These are phyloP conservation scores for Basidioascus undulatus DNA, from an alignment of 768 basidiomycete genomes.

Conservation along the genomic window DNA sequence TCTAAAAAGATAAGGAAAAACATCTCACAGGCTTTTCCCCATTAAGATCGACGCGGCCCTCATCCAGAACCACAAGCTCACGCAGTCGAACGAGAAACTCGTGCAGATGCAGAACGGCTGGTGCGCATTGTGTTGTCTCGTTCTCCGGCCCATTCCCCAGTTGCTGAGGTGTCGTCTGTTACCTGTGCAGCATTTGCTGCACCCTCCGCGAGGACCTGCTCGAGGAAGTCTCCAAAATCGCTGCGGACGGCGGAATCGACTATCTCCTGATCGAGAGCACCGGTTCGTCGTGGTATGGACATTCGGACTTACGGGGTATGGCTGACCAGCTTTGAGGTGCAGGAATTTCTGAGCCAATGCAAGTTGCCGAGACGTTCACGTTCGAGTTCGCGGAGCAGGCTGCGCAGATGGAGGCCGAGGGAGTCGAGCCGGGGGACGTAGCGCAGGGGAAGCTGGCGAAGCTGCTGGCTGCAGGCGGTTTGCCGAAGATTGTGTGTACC, in stretches of 20 bases:
- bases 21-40: neutral
- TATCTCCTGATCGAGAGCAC: constrained; percentile 19
- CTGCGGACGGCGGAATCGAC: constrained; percentile 14
- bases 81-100: constrained; percentile 15
- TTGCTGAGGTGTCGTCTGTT: too few species aligned
- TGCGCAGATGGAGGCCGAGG: neutral
- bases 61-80: constrained; percentile 14
- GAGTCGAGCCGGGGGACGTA: constrained; percentile 1
- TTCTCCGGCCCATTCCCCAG: too few species aligned
- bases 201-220: constrained; percentile 18
- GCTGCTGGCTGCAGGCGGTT: constrained; percentile 15
- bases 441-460: constrained; percentile 15
- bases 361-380: constrained; percentile 19
- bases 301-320: neutral
- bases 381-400: constrained; percentile 6
- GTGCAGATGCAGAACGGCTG: constrained; percentile 18
- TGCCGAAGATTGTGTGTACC: constrained; percentile 11
- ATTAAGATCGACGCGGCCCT: constrained; percentile 15
- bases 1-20: too few species aligned
- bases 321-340: neutral
- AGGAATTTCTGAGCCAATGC: constrained; percentile 17
- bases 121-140: neutral
- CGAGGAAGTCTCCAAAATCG: constrained; percentile 17
- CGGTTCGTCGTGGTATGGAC: neutral
- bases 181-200: constrained; percentile 17